phyloP scores from a whole-genome alignment of 768 basidiomycete species.

The Agaricus subrufescens region DNA sequence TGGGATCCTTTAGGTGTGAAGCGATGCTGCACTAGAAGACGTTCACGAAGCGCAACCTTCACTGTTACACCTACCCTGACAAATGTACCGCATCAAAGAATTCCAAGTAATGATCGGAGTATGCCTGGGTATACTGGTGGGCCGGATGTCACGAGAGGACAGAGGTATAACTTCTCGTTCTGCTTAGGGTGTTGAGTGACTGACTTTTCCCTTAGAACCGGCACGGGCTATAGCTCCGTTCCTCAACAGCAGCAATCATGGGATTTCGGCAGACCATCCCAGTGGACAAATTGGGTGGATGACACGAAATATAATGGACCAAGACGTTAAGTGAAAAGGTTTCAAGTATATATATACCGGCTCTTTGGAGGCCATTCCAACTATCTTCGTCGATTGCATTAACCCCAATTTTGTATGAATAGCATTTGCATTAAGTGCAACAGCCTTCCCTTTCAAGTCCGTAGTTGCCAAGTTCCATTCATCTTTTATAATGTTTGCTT shows the following conservation, averaged over 20 bases:
- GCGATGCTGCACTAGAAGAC: slow-evolving; percentile 26
- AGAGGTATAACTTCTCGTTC: slow-evolving; percentile 17
- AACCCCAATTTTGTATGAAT: not conserved
- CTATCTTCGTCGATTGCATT: no score
- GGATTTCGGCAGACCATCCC: not conserved
- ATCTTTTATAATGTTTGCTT: no score
- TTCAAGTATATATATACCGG: not conserved
- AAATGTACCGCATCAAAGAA: slow-evolving; percentile 19
- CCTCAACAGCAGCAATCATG: not conserved
- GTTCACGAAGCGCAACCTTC: slow-evolving; percentile 15
- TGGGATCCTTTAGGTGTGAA: slow-evolving; percentile 23
- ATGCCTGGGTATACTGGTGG: slow-evolving; percentile 12
- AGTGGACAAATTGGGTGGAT: slow-evolving; percentile 38
- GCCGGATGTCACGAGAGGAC: not conserved
- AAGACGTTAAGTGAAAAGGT: not conserved
- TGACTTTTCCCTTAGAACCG: not conserved
- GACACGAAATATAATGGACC: slow-evolving; percentile 37
- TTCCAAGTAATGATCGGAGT: slow-evolving; percentile 18
- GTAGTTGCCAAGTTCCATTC: no score
- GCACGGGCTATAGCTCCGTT: slow-evolving; percentile 1
- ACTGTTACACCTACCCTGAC: slow-evolving; percentile 13
- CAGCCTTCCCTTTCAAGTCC: no score
- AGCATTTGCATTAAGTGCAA: not conserved
- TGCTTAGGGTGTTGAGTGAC: slow-evolving; percentile 16
- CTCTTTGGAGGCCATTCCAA: not conserved